A percentile compares a stretch with the other conserved stretches of the same genome.
Evolutionary conservation across 768 basidiomycete species (phyloP).

Genomic region (Suillus cothurnatus): DNA sequence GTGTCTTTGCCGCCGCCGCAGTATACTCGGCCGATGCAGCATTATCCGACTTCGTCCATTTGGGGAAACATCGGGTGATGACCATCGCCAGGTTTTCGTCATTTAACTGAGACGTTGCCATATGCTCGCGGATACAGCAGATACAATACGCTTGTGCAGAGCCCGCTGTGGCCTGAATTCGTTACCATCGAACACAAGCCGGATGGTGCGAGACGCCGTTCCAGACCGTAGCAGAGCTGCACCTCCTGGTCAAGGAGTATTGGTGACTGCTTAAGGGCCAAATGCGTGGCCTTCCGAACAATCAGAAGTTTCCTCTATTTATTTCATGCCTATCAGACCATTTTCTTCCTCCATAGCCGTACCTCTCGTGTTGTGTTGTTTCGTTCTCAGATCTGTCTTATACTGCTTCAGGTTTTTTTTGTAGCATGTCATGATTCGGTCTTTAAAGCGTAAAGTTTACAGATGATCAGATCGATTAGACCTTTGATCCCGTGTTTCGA

Average conservation of each 20-base stretch:
- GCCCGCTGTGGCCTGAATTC: slow-evolving; percentile 5
- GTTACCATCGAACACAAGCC: background rate
- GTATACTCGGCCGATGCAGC: slow-evolving; percentile 20
- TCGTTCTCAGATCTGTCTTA: background rate
- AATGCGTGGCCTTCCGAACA: background rate
- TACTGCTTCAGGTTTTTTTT: background rate
- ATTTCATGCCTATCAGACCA: slow-evolving; percentile 1
- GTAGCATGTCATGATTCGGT: background rate
- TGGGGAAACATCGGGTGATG: slow-evolving; percentile 30
- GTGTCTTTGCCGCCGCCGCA: slow-evolving; percentile 17
- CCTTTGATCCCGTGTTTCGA: background rate
- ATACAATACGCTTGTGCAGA: background rate
- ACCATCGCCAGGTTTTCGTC: background rate
- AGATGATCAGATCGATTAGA: background rate
- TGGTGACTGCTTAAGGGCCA: background rate
- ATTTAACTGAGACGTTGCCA: background rate
- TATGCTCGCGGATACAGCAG: slow-evolving; percentile 1
- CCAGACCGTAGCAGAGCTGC: background rate
- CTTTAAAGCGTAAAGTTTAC: background rate
- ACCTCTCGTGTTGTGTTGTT: background rate
- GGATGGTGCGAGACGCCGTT: slow-evolving; percentile 1
- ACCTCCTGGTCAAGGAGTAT: background rate
- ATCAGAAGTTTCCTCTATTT: slow-evolving; percentile 5
- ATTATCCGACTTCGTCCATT: slow-evolving; percentile 20
- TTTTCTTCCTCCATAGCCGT: background rate